These are phyloP conservation scores for Gillenia trifoliata DNA, from an alignment of 306 rosid species.

Conservation along the genomic window DNA sequence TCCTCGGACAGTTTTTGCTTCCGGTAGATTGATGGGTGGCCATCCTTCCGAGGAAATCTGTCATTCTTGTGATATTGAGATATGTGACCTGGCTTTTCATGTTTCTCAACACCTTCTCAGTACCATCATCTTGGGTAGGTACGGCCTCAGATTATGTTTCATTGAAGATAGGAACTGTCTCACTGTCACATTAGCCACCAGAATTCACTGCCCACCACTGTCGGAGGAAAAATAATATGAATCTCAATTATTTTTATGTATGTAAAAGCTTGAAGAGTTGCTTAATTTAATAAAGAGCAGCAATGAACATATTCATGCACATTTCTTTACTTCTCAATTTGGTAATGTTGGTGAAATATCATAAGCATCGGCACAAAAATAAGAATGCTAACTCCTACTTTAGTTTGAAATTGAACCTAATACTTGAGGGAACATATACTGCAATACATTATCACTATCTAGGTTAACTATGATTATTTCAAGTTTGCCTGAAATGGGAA, in stretches of 20 bases:
- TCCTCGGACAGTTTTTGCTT: slow-evolving; percentile 47
- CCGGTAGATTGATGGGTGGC: slow-evolving; percentile 90
- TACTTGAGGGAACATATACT: neutral
- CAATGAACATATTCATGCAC: neutral
- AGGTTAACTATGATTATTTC: neutral
- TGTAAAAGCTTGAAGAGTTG: neutral
- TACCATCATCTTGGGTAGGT: slow-evolving; percentile 67
- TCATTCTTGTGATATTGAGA: slow-evolving; percentile 78
- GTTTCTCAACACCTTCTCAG: slow-evolving; percentile 56
- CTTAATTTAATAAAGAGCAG: neutral
- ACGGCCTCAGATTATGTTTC: slow-evolving; percentile 65
- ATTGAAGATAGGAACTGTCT: slow-evolving; percentile 62
- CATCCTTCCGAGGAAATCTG: slow-evolving; percentile 92
- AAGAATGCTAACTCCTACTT: no score
- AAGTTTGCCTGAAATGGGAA: slow-evolving; percentile 79
- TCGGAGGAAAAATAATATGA: neutral
- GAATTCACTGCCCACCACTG: slow-evolving; percentile 99
- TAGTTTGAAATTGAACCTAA: no score
- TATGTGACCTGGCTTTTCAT: slow-evolving; percentile 80
- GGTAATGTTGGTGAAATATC: neutral
- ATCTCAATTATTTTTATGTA: neutral
- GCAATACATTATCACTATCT: neutral
- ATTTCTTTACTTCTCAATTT: neutral
- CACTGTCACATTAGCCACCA: slow-evolving; percentile 80
- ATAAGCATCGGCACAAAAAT: neutral